Conservation (phyloP, 306 rosid genomes). For the Vigna angularis region DNA sequence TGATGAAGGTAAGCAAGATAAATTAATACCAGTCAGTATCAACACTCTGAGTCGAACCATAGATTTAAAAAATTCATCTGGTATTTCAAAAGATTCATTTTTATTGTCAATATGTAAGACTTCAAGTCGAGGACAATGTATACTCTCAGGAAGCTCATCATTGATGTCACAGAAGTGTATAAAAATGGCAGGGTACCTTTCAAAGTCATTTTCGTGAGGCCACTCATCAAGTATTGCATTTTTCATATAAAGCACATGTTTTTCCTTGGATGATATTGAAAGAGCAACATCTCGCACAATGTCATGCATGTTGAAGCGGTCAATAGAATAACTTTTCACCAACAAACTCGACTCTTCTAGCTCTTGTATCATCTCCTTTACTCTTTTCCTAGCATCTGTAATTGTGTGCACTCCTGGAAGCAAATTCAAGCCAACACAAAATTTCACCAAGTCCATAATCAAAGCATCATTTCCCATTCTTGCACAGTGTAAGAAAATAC, state of each 20-base stretch:
- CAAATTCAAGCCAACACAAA: not conserved
- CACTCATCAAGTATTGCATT: conserved; percentile 23
- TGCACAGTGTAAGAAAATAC: conserved; percentile 18
- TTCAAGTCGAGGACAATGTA: conserved; percentile 5
- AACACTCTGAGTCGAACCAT: conserved; percentile 21
- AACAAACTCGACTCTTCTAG: conserved; percentile 17
- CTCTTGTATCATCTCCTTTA: not conserved
- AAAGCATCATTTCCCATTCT: conserved; percentile 27
- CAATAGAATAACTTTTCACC: not conserved
- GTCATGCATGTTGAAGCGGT: conserved; percentile 29
- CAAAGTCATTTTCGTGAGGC: conserved; percentile 30
- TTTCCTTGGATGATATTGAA: conserved; percentile 21
- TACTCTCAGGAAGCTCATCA: not conserved
- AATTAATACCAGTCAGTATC: not conserved
- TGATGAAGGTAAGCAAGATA: not conserved
- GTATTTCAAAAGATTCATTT: not conserved
- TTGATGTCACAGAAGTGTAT: not conserved
- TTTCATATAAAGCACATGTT: not conserved
- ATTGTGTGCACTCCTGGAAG: conserved; percentile 12
- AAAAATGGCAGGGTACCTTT: not conserved
- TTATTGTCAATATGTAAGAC: not conserved
- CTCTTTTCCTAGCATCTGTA: not conserved
- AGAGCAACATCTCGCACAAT: conserved; percentile 27
- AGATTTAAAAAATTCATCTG: not conserved
- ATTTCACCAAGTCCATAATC: conserved; percentile 37